These are phyloP conservation scores for Begonia fuchsioides DNA, from an alignment of 306 rosid genomes.

Conservation along the genomic window DNA sequence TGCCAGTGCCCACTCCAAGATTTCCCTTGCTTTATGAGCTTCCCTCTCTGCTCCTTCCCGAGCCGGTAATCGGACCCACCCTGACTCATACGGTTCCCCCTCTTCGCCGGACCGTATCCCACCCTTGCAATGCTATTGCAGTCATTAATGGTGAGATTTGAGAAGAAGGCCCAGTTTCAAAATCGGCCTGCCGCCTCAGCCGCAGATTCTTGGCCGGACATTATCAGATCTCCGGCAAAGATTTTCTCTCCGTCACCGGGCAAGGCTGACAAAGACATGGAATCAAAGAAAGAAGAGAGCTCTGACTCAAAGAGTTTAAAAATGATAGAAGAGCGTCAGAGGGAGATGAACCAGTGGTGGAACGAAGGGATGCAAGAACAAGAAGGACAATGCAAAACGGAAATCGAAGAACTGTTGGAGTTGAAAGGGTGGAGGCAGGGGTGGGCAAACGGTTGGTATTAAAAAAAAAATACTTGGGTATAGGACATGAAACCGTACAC, in stretches of 20 bases:
- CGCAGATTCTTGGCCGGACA: constrained; percentile 5
- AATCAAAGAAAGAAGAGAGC: constrained; percentile 1
- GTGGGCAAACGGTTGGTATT: too few relatives aligned
- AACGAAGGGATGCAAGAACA: constrained; percentile 5
- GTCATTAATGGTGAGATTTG: too few relatives aligned
- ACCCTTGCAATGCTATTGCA: background rate
- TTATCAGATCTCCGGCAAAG: constrained; percentile 3
- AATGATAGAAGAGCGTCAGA: constrained; percentile 6
- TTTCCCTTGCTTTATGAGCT: background rate
- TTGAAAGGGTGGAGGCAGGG: constrained; percentile 11
- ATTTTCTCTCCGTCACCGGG: background rate
- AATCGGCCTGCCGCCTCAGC: background rate
- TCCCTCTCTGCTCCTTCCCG: background rate
- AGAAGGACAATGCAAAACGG: constrained; percentile 3
- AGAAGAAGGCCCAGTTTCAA: too few relatives aligned
- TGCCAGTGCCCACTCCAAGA: constrained; percentile 9
- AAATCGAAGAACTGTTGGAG: constrained; percentile 8
- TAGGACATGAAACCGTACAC: too few relatives aligned
- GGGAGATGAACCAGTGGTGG: constrained; percentile 11
- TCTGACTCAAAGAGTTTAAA: constrained; percentile 9
- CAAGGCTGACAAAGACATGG: background rate
- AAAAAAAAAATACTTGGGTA: too few relatives aligned
- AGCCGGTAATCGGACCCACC: background rate
- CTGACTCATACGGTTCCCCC: background rate
- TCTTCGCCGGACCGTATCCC: constrained; percentile 9